Conservation (phyloP, 441 rosid species). For the Populus hybrid region DNA sequence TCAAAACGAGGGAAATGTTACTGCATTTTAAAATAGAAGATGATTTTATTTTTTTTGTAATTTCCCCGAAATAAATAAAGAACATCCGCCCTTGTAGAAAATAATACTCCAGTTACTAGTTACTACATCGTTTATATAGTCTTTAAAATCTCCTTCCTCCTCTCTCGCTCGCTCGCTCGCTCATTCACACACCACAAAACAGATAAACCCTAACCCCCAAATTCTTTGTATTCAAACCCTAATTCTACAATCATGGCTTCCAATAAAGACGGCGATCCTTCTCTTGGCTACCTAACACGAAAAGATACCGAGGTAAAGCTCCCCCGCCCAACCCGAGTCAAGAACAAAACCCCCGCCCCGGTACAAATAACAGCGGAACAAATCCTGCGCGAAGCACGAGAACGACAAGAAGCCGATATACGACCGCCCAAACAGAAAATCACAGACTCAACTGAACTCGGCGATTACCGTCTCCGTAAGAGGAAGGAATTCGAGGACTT, state of each 20-base stretch:
- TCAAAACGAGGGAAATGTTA: no score
- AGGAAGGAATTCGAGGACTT: conserved; percentile 75
- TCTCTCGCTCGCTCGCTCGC: conserved; percentile 15
- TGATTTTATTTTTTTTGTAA: no score
- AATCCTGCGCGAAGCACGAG: conserved; percentile 78
- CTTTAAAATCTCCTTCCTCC: no score
- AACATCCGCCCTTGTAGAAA: no score
- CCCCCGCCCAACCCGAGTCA: conserved; percentile 79
- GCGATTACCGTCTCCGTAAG: conserved; percentile 66
- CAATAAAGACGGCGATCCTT: conserved; percentile 55
- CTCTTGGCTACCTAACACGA: conserved; percentile 70
- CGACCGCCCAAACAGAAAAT: conserved; percentile 86
- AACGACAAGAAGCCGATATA: conserved; percentile 82
- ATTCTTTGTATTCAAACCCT: background rate
- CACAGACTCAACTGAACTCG: conserved; percentile 68
- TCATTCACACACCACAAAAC: no score
- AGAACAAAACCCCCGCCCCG: conserved; percentile 83
- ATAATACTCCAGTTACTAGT: no score
- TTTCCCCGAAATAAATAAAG: no score
- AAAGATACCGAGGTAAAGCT: conserved; percentile 86
- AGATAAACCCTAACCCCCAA: no score
- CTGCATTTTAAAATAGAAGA: no score
- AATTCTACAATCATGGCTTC: conserved; percentile 34
- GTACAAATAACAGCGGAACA: conserved; percentile 90
- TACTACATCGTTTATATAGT: no score